phyloP scores from a whole-genome alignment of 352 stramenopile genomes.

The Globisporangium polare region DNA sequence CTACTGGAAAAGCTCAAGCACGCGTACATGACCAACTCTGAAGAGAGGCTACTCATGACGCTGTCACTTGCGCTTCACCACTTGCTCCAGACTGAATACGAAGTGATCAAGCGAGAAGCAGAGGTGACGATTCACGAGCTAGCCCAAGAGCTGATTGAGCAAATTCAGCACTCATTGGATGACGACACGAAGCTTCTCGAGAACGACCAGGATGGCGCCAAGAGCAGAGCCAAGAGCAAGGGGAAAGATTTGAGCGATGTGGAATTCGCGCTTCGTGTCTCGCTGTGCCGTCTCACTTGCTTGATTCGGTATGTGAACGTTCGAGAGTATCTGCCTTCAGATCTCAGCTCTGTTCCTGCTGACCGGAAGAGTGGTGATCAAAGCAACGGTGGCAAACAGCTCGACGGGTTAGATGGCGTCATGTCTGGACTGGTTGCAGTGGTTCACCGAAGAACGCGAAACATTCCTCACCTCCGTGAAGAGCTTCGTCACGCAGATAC shows the following conservation, averaged over 20 bases:
- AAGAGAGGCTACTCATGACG: conserved; percentile 64
- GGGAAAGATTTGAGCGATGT: conserved; percentile 56
- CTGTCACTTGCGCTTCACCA: conserved; percentile 67
- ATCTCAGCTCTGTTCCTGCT: not conserved
- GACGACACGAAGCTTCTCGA: conserved; percentile 43
- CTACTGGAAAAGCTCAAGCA: conserved; percentile 78
- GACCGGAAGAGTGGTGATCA: not conserved
- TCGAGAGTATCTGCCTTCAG: conserved; percentile 50
- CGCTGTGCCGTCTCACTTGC: conserved; percentile 55
- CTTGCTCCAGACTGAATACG: conserved; percentile 65
- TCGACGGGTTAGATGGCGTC: conserved; percentile 36
- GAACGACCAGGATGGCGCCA: conserved; percentile 13
- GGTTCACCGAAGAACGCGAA: conserved; percentile 44
- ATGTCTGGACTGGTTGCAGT: conserved; percentile 31
- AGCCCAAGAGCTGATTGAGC: conserved; percentile 62
- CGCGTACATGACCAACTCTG: conserved; percentile 58
- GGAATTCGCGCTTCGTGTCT: conserved; percentile 63
- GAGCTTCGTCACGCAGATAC: conserved; percentile 50
- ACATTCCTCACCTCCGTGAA: conserved; percentile 42
- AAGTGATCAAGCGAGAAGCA: conserved; percentile 74
- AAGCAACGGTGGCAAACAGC: not conserved
- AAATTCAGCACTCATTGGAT: conserved; percentile 44
- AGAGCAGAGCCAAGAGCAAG: conserved; percentile 28
- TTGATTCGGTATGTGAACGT: conserved; percentile 60
- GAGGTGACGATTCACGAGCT: conserved; percentile 75